Evolutionary conservation across 371 early-diverging fungal species (phyloP).

Genomic region (Fennellomyces sp.): DNA sequence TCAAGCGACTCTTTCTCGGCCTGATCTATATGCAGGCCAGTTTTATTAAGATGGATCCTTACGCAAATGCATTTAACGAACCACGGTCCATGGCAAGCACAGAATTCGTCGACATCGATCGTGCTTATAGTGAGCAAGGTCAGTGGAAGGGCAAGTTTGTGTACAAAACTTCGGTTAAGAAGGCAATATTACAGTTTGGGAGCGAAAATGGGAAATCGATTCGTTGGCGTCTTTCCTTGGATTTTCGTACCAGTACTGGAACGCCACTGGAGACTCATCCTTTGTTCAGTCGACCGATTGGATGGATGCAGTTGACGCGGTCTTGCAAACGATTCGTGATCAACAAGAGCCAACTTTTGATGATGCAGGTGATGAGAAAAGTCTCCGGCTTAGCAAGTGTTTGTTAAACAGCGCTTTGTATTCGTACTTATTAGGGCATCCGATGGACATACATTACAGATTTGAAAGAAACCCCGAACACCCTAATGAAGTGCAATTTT

Average conservation of each 20-base stretch:
- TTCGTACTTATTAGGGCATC: slow-evolving; percentile 20
- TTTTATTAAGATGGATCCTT: slow-evolving; percentile 50
- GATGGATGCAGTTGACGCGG: slow-evolving; percentile 38
- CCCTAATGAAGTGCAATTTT: slow-evolving; percentile 63
- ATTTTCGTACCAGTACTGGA: slow-evolving; percentile 49
- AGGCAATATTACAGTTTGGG: slow-evolving; percentile 39
- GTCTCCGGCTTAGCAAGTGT: no score
- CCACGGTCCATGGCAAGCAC: slow-evolving; percentile 19
- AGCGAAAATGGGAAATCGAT: slow-evolving; percentile 60
- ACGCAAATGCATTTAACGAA: slow-evolving; percentile 53
- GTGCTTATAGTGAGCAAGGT: neutral
- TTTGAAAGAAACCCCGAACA: slow-evolving; percentile 37
- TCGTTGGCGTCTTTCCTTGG: slow-evolving; percentile 56
- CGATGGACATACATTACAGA: slow-evolving; percentile 18
- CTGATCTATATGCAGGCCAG: slow-evolving; percentile 60
- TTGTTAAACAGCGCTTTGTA: no score
- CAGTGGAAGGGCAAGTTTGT: neutral
- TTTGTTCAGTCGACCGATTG: slow-evolving; percentile 34
- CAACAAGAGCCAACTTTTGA: slow-evolving; percentile 49
- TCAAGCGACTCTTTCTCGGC: slow-evolving; percentile 51
- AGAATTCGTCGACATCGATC: neutral
- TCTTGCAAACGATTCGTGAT: slow-evolving; percentile 29
- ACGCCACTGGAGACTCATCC: slow-evolving; percentile 36
- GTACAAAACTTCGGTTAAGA: neutral
- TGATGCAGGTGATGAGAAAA: slow-evolving; percentile 24